These are phyloP conservation scores for Schoenoplectus tabernaemontani DNA, from an alignment of 202 grass and related monocot genomes.

Conservation along the genomic window DNA sequence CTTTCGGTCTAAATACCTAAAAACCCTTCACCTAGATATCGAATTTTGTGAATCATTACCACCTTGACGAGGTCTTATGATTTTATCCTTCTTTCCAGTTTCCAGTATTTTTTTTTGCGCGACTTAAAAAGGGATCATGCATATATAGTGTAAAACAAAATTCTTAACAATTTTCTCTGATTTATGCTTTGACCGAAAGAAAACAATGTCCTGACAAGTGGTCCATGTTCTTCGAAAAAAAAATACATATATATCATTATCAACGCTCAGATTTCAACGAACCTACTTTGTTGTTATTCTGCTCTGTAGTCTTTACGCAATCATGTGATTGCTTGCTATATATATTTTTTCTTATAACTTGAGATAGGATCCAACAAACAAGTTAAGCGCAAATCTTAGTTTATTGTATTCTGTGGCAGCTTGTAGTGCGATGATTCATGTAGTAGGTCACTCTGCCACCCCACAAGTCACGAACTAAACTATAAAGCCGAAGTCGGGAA, in stretches of 20 bases:
- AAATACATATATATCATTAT: background rate
- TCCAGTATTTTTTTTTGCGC: too few relatives aligned
- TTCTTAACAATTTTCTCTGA: background rate
- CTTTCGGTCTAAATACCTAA: too few relatives aligned
- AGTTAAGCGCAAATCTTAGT: background rate
- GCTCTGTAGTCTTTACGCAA: conserved; percentile 5
- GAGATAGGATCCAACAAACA: conserved; percentile 5
- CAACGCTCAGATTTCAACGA: background rate
- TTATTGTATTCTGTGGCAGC: background rate
- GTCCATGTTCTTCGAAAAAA: background rate
- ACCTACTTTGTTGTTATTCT: conserved; percentile 16
- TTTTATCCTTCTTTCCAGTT: too few relatives aligned
- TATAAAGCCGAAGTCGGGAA: background rate
- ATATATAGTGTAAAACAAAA: background rate
- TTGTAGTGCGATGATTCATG: background rate
- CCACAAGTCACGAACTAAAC: too few relatives aligned
- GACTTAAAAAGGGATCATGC: too few relatives aligned
- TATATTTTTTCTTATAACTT: background rate
- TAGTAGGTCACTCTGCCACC: background rate
- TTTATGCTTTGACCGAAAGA: background rate
- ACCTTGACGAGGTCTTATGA: too few relatives aligned
- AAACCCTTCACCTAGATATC: background rate
- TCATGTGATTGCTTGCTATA: background rate
- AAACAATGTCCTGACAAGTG: background rate
- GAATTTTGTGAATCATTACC: background rate